A percentile compares a stretch with the other conserved stretches of the same genome.
Conservation (phyloP, 1,284 basidiomycete genomes). For the Rhodotorula sp. region DNA sequence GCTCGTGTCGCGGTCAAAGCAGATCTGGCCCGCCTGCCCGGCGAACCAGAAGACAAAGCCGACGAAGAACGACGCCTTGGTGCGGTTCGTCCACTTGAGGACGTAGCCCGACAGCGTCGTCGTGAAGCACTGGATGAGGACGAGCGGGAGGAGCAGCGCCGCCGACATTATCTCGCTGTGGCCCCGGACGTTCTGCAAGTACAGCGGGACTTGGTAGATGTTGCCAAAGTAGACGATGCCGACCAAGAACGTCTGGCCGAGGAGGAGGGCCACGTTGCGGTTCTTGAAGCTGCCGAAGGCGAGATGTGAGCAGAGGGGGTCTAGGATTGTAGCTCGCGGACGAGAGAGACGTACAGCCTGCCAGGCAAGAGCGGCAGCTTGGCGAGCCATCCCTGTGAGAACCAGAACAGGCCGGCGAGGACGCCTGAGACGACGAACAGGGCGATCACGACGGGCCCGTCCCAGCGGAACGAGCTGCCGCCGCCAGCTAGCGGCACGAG, state of each 20-base stretch:
- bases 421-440: slow-evolving; percentile 42
- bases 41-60: slow-evolving; percentile 49
- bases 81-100: slow-evolving; percentile 42
- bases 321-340: not conserved
- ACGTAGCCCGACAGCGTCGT: slow-evolving; percentile 44
- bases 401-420: slow-evolving; percentile 37
- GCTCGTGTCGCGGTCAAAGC: slow-evolving; percentile 29
- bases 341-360: not conserved
- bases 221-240: slow-evolving; percentile 47
- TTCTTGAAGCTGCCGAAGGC: slow-evolving; percentile 40
- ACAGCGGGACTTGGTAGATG: slow-evolving; percentile 46
- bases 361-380: slow-evolving; percentile 46
- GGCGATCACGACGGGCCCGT: slow-evolving; percentile 43
- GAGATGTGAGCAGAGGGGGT: slow-evolving; percentile 27
- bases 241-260: slow-evolving; percentile 43
- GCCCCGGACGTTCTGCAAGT: slow-evolving; percentile 45
- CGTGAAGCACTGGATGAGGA: slow-evolving; percentile 44
- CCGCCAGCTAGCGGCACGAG: slow-evolving; percentile 48
- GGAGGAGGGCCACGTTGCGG: slow-evolving; percentile 44
- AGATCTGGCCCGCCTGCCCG: slow-evolving; percentile 40
- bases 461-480: slow-evolving; percentile 47
- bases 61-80: slow-evolving; percentile 38
- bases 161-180: slow-evolving; percentile 39
- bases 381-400: slow-evolving; percentile 41
- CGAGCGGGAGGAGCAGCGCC: slow-evolving; percentile 45